Conservation (phyloP, 2,329 filamentous ascomycete genomes). For the Rhynchosporium agropyri region DNA sequence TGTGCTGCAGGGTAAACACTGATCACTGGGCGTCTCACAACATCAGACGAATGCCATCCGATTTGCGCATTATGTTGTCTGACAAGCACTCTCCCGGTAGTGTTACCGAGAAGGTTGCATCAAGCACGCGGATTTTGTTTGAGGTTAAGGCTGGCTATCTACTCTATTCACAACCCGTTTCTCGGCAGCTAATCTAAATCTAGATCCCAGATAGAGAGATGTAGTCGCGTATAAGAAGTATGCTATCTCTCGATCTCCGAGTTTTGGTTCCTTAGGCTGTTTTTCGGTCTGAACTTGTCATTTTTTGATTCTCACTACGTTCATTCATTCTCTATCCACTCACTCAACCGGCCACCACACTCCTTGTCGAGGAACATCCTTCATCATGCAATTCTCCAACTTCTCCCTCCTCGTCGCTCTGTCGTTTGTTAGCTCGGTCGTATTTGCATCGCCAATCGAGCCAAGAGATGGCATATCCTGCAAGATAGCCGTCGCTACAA, state of each 20-base stretch:
- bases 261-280: not conserved
- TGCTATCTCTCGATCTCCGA: not conserved
- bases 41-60: slow-evolving; percentile 1
- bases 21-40: not conserved
- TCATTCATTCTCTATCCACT: slow-evolving; percentile 5
- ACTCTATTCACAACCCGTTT: slow-evolving; percentile 4
- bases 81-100: not conserved
- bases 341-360: not conserved
- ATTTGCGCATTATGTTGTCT: no score
- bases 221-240: not conserved
- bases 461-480: slow-evolving; percentile 4
- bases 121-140: slow-evolving; percentile 1
- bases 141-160: not conserved
- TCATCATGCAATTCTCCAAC: slow-evolving; percentile 15
- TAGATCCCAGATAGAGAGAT: not conserved
- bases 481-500: not conserved
- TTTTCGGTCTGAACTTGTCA: not conserved
- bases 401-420: slow-evolving; percentile 4
- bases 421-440: not conserved
- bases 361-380: slow-evolving; percentile 1
- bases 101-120: not conserved
- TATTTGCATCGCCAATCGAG: slow-evolving; percentile 2
- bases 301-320: not conserved
- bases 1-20: not conserved
- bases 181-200: not conserved